phyloP scores from a whole-genome alignment of 805 yeast genomes.

The Yarrowia porcina region DNA sequence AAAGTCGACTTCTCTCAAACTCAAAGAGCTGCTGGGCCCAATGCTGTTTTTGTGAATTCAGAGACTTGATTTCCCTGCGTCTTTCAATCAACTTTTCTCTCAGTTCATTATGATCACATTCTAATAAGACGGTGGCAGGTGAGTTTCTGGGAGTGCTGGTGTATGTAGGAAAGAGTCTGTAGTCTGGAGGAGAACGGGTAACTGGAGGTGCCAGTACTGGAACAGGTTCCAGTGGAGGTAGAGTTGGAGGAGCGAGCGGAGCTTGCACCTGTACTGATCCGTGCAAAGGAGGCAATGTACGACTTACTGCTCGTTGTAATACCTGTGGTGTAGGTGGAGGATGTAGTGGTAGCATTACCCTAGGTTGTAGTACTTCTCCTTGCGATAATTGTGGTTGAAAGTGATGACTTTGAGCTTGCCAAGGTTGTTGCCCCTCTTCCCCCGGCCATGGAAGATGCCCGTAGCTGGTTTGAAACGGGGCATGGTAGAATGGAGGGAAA shows the following conservation, averaged over 20 bases:
- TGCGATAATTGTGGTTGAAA: not conserved
- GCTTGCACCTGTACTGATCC: not conserved
- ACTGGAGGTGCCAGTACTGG: not conserved
- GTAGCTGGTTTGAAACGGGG: not conserved
- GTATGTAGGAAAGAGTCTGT: not conserved
- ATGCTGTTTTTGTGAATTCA: not conserved
- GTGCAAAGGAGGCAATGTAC: not conserved
- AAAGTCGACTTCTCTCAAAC: not conserved
- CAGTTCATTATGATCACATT: not conserved
- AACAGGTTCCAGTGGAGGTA: not conserved
- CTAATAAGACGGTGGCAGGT: not conserved
- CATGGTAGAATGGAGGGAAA: not conserved
- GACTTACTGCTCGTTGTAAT: not conserved
- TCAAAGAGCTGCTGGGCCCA: not conserved
- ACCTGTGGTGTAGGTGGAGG: not conserved
- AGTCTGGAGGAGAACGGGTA: not conserved
- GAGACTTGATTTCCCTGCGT: not conserved
- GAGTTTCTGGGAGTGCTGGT: not conserved
- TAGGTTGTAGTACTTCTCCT: not conserved
- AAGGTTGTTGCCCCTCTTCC: not conserved
- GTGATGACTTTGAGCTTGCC: not conserved
- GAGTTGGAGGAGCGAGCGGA: not conserved
- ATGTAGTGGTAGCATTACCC: not conserved
- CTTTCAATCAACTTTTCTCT: not conserved
- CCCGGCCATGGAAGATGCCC: not conserved